Evolutionary conservation across 257 asterid species (phyloP).

Genomic region (Phtheirospermum japonicum): DNA sequence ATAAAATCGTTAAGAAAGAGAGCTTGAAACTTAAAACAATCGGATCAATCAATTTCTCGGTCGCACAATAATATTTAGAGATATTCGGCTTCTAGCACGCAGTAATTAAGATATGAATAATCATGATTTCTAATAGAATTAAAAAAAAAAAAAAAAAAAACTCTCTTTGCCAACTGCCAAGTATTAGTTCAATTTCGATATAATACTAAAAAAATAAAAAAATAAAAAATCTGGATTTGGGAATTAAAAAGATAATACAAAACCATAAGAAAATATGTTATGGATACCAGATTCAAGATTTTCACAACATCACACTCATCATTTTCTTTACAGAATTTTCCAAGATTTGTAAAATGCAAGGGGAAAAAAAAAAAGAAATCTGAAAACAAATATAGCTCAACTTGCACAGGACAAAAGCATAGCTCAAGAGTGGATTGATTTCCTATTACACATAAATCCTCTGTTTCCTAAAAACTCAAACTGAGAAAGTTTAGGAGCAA

Average conservation of each 20-base stretch:
- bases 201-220: not conserved
- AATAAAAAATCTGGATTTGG: constrained; percentile 12
- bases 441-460: constrained; percentile 3
- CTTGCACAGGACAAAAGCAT: no score
- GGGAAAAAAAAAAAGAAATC: not conserved
- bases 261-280: constrained; percentile 26
- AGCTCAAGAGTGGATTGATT: no score
- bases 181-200: not conserved
- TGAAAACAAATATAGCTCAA: constrained; percentile 20
- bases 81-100: constrained; percentile 8
- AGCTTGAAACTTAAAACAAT: not conserved
- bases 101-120: not conserved
- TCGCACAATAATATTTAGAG: no score
- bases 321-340: constrained; percentile 18
- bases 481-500: not conserved
- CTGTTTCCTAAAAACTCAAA: no score
- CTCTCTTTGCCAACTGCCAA: constrained; percentile 5
- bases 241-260: constrained; percentile 18
- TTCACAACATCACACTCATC: constrained; percentile 25
- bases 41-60: no score
- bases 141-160: not conserved
- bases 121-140: constrained; percentile 23
- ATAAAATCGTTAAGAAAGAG: constrained; percentile 16
- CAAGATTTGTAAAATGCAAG: constrained; percentile 21
- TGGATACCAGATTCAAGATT: constrained; percentile 14